These are phyloP conservation scores for Daldinia grandis DNA, from an alignment of 495 filamentous ascomycete genomes.

Conservation along the genomic window DNA sequence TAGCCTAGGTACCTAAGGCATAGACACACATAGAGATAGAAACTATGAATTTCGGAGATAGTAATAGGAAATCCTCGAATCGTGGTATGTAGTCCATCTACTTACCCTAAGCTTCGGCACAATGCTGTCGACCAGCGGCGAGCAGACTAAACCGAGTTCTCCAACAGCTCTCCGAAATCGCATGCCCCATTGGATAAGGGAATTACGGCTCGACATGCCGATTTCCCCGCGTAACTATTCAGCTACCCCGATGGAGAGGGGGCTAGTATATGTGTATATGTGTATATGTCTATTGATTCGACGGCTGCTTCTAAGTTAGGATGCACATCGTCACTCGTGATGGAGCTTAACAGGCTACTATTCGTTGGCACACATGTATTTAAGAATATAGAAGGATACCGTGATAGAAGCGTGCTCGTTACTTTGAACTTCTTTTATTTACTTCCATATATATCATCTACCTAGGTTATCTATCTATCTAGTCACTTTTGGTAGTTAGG, in stretches of 20 bases:
- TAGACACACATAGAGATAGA: slow-evolving; percentile 17
- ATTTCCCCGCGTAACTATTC: slow-evolving; percentile 28
- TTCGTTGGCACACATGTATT: slow-evolving; percentile 1
- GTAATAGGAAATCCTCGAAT: neutral
- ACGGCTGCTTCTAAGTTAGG: slow-evolving; percentile 9
- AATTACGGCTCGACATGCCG: slow-evolving; percentile 29
- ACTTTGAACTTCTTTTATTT: neutral
- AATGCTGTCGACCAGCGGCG: slow-evolving; percentile 1
- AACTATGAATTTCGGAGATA: neutral
- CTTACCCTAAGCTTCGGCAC: slow-evolving; percentile 18
- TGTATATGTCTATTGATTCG: slow-evolving; percentile 18
- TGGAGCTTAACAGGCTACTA: slow-evolving; percentile 4
- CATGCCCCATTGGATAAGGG: slow-evolving; percentile 17
- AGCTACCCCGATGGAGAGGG: slow-evolving; percentile 17
- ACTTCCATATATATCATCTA: neutral
- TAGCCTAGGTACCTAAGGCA: slow-evolving; percentile 2
- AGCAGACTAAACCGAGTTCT: slow-evolving; percentile 12
- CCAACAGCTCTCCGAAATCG: slow-evolving; percentile 34
- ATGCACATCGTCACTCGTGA: slow-evolving; percentile 23
- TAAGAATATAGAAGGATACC: neutral
- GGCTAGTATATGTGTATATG: neutral
- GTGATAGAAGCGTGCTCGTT: neutral
- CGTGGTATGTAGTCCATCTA: neutral
- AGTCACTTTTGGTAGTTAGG: too few relatives aligned
- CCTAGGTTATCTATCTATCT: neutral